phyloP scores from a whole-genome alignment of 352 stramenopile species.

The Globisporangium mamillatum region DNA sequence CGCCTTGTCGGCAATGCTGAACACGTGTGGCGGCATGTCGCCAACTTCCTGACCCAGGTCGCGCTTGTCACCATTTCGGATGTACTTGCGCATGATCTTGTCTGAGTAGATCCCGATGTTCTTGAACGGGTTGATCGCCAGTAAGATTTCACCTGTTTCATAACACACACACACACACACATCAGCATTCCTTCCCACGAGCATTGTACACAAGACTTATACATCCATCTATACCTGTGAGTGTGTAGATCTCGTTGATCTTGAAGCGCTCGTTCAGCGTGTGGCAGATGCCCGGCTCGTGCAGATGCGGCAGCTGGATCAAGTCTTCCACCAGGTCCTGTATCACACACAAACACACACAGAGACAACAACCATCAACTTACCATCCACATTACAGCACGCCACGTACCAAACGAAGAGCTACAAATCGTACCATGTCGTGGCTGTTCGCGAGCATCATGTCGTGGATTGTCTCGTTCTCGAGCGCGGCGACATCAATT shows the following conservation, averaged over 20 bases:
- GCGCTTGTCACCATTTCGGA: slow-evolving; percentile 76
- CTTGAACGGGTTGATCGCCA: slow-evolving; percentile 90
- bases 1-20: slow-evolving; percentile 87
- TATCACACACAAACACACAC: neutral
- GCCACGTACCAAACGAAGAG: neutral
- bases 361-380: neutral
- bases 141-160: slow-evolving; percentile 58
- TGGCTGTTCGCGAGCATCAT: slow-evolving; percentile 78
- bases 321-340: slow-evolving; percentile 89
- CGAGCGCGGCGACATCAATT: slow-evolving; percentile 60
- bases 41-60: slow-evolving; percentile 55
- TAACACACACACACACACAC: neutral
- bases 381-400: neutral
- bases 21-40: slow-evolving; percentile 90
- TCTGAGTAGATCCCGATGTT: slow-evolving; percentile 84
- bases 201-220: neutral
- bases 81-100: slow-evolving; percentile 88
- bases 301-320: slow-evolving; percentile 91
- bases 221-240: slow-evolving; percentile 35
- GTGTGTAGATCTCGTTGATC: slow-evolving; percentile 93
- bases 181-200: neutral
- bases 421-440: slow-evolving; percentile 58
- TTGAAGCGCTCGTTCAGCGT: slow-evolving; percentile 90
- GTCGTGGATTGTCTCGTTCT: slow-evolving; percentile 55
- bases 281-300: slow-evolving; percentile 94